Evolutionary conservation across 2,329 filamentous ascomycete species (phyloP).

Genomic region (Neopestalotiopsis sp.): DNA sequence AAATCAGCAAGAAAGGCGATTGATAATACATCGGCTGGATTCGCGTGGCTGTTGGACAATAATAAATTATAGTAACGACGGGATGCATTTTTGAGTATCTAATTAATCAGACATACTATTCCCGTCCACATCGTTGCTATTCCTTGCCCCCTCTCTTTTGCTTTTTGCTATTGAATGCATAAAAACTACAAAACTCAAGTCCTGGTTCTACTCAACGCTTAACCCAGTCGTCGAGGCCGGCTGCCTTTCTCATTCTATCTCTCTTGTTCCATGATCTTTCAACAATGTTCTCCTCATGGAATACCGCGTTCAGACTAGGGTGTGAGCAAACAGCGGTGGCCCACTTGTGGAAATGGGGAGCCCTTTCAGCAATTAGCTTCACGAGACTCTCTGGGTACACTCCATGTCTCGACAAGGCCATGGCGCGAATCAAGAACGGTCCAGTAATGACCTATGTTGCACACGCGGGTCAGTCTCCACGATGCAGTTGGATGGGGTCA

Average conservation of each 20-base stretch:
- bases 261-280: slow-evolving; percentile 19
- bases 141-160: no score
- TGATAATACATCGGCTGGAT: not conserved
- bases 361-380: slow-evolving; percentile 12
- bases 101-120: not conserved
- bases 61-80: not conserved
- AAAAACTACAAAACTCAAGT: not conserved
- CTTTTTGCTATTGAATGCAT: no score
- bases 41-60: not conserved
- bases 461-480: no score
- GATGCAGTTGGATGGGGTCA: no score
- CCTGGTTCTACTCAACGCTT: not conserved
- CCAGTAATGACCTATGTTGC: slow-evolving; percentile 16
- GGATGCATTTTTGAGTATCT: not conserved
- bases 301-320: slow-evolving; percentile 19
- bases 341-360: slow-evolving; percentile 22
- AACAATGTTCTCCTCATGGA: slow-evolving; percentile 21
- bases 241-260: slow-evolving; percentile 19
- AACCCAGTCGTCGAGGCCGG: slow-evolving; percentile 13
- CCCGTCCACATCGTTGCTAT: no score
- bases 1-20: not conserved
- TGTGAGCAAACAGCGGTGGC: slow-evolving; percentile 19
- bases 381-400: slow-evolving; percentile 18
- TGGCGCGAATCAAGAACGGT: slow-evolving; percentile 19
- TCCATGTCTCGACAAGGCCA: slow-evolving; percentile 20